Base-by-base conservation (phyloP, 2,329 filamentous ascomycete genomes). In the Stylonectria norvegica region DNA sequence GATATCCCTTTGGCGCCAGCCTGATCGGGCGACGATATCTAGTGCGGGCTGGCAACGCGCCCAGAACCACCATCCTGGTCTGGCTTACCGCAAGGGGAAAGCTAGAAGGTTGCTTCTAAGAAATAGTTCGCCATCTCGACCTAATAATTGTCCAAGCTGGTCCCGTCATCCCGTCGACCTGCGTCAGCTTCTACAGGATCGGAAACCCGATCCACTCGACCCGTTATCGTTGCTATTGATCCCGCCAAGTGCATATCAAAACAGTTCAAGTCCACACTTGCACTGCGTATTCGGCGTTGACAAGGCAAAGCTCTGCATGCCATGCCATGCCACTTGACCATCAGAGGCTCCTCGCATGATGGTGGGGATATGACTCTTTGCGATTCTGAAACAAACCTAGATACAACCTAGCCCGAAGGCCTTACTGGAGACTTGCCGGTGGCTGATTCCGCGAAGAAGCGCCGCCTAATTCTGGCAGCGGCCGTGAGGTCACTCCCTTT, bases 21-120 rank as follows among this genome's bases (percentile, higher is more conserved):
- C 34, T 36, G 38, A 49, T 44, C 35, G 40, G 43, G 33, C 45
- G 36, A 40, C 40, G 33, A 33, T 27, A 27, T 38, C 33, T 39
- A 43, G 43, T 31, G 36, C 34, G 34, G 14, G 28, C 22, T 25
- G 22, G 7, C 12, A 7, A 12, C 7, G 22, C 7, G 33, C 34
- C 36, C 30, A 43, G 20, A 28, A 20, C 30, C 36, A 30, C 38
- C 19, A 32, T 28, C 48, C 36, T 47, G 45, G 45, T 33, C 39
- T 36, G 29, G 15, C 30, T 6, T 8, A 7, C 14, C 19, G 5
- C 5, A 17, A 32, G 7, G 17, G 16, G n/a, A n/a, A 32, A 6
- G 7, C 30, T 6, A 29, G 6, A 32, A 6, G 30, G 30, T 19
- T 32, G 12, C 8, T 25, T 25, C 12, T 12, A 25, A 12, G 22